Percentiles rank a stretch among this genome's conserved stretches.
These are phyloP conservation scores for Debaryomycetaceae sp. DNA, from an alignment of 1,139 yeast genomes.

Conservation along the genomic window DNA sequence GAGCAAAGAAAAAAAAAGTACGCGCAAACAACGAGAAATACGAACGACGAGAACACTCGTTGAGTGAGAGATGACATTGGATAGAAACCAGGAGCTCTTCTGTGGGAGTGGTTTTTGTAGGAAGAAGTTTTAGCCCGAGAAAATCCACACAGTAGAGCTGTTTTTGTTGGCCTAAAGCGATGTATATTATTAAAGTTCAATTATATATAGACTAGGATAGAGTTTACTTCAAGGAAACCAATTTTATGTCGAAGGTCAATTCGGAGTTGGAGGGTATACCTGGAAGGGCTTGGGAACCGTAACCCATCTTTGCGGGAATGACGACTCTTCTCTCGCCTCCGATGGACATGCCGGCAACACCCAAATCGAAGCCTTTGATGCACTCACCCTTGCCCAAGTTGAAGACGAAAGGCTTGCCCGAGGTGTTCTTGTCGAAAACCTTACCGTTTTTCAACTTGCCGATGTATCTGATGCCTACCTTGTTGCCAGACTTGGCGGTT, in stretches of 20 bases:
- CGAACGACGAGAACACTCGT: too few species aligned
- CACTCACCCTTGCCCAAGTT: constrained; percentile 96
- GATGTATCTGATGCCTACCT: constrained; percentile 94
- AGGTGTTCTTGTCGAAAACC: constrained; percentile 94
- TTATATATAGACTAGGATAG: not conserved
- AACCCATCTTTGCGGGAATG: constrained; percentile 94
- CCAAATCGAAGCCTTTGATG: constrained; percentile 97
- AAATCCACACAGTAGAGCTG: too few species aligned
- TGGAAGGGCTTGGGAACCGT: constrained; percentile 90
- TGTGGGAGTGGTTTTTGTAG: not conserved
- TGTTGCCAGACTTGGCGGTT: constrained; percentile 82
- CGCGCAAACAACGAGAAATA: too few species aligned
- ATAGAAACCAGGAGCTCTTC: not conserved
- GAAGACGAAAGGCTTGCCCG: constrained; percentile 93
- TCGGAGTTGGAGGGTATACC: constrained; percentile 98
- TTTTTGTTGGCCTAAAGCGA: too few species aligned
- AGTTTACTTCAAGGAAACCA: constrained; percentile 77
- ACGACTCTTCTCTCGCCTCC: constrained; percentile 99
- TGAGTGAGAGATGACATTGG: not conserved
- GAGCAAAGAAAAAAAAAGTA: not conserved
- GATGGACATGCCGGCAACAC: constrained; percentile 97
- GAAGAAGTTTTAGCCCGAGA: too few species aligned
- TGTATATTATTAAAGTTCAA: not conserved
- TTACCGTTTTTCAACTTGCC: constrained; percentile 97
- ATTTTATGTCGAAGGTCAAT: constrained; percentile 91